These are phyloP conservation scores for Candida ponderosae DNA, from an alignment of 805 yeast species.

Conservation along the genomic window DNA sequence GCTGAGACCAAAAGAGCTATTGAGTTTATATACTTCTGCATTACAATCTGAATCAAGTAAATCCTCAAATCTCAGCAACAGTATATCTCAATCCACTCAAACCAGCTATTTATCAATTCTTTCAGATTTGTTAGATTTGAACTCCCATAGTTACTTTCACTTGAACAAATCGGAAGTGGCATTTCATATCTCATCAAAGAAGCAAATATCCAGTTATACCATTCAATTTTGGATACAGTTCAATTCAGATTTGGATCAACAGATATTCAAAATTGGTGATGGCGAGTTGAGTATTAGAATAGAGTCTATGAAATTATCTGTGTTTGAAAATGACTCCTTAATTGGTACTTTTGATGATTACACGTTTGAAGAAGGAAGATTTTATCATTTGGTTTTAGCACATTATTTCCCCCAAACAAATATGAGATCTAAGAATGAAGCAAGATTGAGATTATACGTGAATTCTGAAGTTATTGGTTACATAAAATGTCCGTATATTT, in stretches of 20 bases:
- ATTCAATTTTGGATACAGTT: conserved; percentile 22
- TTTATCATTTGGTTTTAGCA: conserved; percentile 13
- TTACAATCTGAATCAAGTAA: no score
- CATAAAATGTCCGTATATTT: conserved; percentile 9
- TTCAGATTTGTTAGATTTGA: conserved; percentile 7
- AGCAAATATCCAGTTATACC: conserved; percentile 9
- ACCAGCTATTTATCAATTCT: no score
- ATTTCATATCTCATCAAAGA: conserved; percentile 3
- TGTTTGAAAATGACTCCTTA: conserved; percentile 9
- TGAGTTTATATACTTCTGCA: no score
- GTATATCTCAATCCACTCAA: no score
- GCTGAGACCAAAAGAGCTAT: no score
- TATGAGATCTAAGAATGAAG: conserved; percentile 4
- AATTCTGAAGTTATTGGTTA: conserved; percentile 13
- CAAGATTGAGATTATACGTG: conserved; percentile 11
- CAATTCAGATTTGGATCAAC: conserved; percentile 19
- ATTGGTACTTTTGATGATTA: conserved; percentile 10
- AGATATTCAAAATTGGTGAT: conserved; percentile 19
- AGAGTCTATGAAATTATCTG: conserved; percentile 24
- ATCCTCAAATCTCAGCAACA: no score
- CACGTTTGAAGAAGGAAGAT: conserved; percentile 8
- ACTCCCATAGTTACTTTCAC: conserved; percentile 18
- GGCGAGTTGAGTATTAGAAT: conserved; percentile 15
- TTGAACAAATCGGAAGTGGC: conserved; percentile 21
- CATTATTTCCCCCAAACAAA: conserved; percentile 8